Conservation (phyloP, 176 grass and related monocot species). For the Oryza longistaminata region DNA sequence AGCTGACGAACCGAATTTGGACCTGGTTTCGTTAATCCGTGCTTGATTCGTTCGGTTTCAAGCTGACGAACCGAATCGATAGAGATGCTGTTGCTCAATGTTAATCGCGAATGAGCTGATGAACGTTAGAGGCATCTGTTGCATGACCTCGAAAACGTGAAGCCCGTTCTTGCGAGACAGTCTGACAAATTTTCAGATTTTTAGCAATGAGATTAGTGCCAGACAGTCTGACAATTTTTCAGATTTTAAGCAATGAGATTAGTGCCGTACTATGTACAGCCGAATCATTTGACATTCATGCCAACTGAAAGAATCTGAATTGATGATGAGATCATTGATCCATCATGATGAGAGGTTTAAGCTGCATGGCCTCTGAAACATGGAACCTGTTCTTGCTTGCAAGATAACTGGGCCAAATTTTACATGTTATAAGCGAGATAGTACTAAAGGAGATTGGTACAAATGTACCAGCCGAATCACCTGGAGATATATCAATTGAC, state of each 20-base stretch:
- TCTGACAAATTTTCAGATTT: constrained; percentile 17
- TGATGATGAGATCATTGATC: too few species aligned
- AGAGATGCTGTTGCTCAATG: constrained; percentile 5
- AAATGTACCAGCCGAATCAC: too few species aligned
- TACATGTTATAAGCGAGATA: too few species aligned
- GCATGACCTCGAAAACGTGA: constrained; percentile 2
- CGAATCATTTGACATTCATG: background rate
- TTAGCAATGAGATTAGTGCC: background rate
- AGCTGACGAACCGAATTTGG: background rate
- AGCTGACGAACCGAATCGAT: constrained; percentile 13
- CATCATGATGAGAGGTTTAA: too few species aligned
- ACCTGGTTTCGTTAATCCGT: background rate
- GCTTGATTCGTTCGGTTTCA: constrained; percentile 33
- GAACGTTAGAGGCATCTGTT: background rate
- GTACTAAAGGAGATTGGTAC: too few species aligned
- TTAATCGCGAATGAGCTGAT: background rate
- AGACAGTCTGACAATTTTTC: constrained; percentile 5
- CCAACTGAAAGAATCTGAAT: constrained; percentile 18
- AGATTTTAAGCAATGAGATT: background rate
- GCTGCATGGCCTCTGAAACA: too few species aligned
- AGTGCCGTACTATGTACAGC: background rate
- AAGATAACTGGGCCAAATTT: too few species aligned
- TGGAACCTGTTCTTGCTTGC: too few species aligned
- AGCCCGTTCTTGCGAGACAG: background rate
- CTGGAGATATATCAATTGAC: too few species aligned